Base-by-base conservation (phyloP, 306 rosid species). In the Sicyos baderoa region DNA sequence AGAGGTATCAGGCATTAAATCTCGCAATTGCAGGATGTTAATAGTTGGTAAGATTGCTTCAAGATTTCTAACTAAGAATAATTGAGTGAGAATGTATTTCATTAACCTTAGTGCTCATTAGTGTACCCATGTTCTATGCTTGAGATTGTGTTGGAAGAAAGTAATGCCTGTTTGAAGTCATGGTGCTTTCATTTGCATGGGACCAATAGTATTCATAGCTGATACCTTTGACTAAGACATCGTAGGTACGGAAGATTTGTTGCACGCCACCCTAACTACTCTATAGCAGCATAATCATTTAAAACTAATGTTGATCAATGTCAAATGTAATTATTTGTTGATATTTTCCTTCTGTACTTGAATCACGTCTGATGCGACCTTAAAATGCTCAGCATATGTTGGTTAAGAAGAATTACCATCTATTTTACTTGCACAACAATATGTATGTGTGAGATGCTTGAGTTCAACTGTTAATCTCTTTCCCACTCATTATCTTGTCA, bases 31-130 rank as follows among this genome's bases (percentile, higher is more conserved):
- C 96, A 80, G 96, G 95, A 93, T 93, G 88, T 88, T 93, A 78
- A 82, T 85, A 88, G 97, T 93, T 90, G 99, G 99, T 93, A 93
- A 93, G 99, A 86, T 79, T 88, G 97, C 98, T 88, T 86, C 84
- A 86, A 89, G 96, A 82, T 84, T 86, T 87, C 82, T 84, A 77
- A 86, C 83, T 84, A 82, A 86, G 84, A 80, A 82, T 81, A 88
- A 84, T 80, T 71, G 71, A 77, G 82, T 79, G 76, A 90, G 91
- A 84, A 87, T 85, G 59, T 83, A 62, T 82, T 84, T 79, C 82
- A 76, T 81, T 79, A 85, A 82, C 84, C 97, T 79, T 86, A 79
- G 96, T 76, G 79, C 86, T 86, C 80, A 75, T 81, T 76, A 81
- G 91, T 74, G 86, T 77, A 70, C 80, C 88, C 76, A 57, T 79